A percentile compares a stretch with the other conserved stretches of the same genome.
phyloP scores from a whole-genome alignment of 108 stramenopile species.

The Cyclotella cryptica region DNA sequence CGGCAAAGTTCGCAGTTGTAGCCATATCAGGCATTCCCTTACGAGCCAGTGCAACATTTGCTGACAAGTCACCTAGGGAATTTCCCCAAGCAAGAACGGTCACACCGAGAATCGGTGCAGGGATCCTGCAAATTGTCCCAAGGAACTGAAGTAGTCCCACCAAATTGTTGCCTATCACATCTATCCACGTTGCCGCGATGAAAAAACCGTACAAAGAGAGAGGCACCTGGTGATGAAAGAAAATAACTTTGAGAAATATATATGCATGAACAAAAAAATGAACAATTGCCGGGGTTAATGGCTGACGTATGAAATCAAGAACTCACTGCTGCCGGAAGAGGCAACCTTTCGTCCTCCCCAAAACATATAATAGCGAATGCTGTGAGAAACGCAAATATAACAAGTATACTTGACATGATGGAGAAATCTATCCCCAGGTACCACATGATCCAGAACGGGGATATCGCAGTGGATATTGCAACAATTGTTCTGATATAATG shows the following conservation, averaged over 20 bases:
- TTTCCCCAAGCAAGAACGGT: constrained; percentile 87
- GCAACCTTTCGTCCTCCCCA: constrained; percentile 47
- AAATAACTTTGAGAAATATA: not conserved
- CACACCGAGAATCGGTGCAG: constrained; percentile 64
- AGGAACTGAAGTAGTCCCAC: constrained; percentile 64
- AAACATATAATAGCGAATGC: constrained; percentile 36
- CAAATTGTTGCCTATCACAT: constrained; percentile 64
- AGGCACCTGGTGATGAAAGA: constrained; percentile 21
- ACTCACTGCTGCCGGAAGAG: constrained; percentile 41
- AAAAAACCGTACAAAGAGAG: constrained; percentile 60
- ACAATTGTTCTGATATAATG: constrained; percentile 49
- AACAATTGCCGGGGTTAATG: not conserved
- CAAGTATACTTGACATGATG: constrained; percentile 3
- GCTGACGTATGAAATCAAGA: not conserved
- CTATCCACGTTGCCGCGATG: constrained; percentile 72
- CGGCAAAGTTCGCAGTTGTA: constrained; percentile 54
- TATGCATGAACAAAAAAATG: not conserved
- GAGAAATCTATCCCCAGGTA: constrained; percentile 50
- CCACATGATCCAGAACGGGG: constrained; percentile 50
- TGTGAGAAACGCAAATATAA: constrained; percentile 6
- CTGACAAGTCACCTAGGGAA: constrained; percentile 67
- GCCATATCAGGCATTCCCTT: constrained; percentile 63
- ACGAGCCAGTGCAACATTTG: constrained; percentile 72
- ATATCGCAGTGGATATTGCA: constrained; percentile 40
- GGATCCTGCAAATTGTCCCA: constrained; percentile 56